Evolutionary conservation across 345 rosid genomes (phyloP), one percentile per base, ranked within the genome.

Genomic region (Pistacia vera): DNA sequence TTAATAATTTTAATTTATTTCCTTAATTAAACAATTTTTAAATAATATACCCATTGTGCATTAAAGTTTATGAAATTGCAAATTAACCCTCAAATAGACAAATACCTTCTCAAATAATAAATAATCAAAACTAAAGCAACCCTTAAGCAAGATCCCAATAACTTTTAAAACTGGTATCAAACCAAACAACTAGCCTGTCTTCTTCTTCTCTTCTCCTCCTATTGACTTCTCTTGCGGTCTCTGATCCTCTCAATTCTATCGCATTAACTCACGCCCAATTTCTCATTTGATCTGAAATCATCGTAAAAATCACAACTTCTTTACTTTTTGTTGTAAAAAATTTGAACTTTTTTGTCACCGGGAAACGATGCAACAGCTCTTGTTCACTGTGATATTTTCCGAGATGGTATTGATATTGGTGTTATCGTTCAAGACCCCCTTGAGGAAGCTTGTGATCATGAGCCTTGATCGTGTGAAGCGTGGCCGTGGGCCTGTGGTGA

Each of bases 401-500:
- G 89, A 93, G 84, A 86, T 85, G 83, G 87, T 72, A n/a, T 30
- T 92, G 84, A 92, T 92, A 75, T 22, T 90, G 68, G 74, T 84
- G 48, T 79, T 96, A 22, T 79, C 85, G 14, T 96, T 96, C 80
- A 90, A 87, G 78, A 93, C 94, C 30, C 99, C 99, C 49, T 74
- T 93, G 17, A 73, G 98, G 85, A 92, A 92, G 90, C 89, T 96
- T 41, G 85, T 87, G 80, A 83, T 93, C 75, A 63, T 88, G 86
- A 76, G 82, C 44, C 57, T 93, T 71, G 99, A 93, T 84, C 87
- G 88, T 72, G 66, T 89, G 57, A 96, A 96, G 89, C 93, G 97
- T 18, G 99, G 98, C 1, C 90, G 93, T 14, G 99, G 98, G 8
- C 99, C 99, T 5, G 84, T 96, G 38, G 81, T 93, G 80, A 81